These are phyloP conservation scores for Castanospermum australe DNA, from an alignment of 306 rosid genomes.

Conservation along the genomic window DNA sequence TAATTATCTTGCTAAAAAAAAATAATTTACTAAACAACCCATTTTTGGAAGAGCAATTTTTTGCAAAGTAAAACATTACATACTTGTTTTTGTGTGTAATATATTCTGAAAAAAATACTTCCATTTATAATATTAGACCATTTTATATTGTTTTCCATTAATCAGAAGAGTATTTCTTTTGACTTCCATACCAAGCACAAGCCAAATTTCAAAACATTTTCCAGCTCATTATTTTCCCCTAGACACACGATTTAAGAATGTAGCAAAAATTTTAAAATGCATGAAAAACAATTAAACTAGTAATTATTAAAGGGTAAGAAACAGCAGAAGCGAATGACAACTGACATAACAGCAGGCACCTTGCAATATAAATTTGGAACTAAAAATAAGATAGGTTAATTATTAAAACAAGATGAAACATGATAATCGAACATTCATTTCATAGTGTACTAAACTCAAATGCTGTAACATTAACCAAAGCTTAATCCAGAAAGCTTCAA, in stretches of 20 bases:
- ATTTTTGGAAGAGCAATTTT: no score
- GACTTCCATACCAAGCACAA: no score
- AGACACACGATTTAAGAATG: background rate
- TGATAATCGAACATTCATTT: conserved; percentile 10
- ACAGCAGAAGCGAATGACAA: no score
- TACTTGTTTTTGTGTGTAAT: no score
- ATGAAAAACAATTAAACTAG: background rate
- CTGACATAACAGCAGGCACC: background rate
- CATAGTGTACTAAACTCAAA: conserved; percentile 36
- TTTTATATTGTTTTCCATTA: no score
- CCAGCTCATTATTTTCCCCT: no score
- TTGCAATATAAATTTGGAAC: conserved; percentile 21
- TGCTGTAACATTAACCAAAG: conserved; percentile 28
- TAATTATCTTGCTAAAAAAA: no score
- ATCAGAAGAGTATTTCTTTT: no score
- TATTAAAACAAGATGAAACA: conserved; percentile 29
- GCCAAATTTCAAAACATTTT: background rate
- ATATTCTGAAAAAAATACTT: no score
- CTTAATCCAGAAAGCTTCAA: conserved; percentile 27
- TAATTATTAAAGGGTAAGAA: background rate
- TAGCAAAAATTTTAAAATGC: background rate
- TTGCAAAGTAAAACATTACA: no score
- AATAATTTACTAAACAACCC: no score
- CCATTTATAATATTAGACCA: no score
- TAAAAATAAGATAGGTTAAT: background rate